Percentiles rank a stretch among this genome's conserved stretches.
phyloP scores from a whole-genome alignment of 257 asterid species.

The Marsdenia floribunda region DNA sequence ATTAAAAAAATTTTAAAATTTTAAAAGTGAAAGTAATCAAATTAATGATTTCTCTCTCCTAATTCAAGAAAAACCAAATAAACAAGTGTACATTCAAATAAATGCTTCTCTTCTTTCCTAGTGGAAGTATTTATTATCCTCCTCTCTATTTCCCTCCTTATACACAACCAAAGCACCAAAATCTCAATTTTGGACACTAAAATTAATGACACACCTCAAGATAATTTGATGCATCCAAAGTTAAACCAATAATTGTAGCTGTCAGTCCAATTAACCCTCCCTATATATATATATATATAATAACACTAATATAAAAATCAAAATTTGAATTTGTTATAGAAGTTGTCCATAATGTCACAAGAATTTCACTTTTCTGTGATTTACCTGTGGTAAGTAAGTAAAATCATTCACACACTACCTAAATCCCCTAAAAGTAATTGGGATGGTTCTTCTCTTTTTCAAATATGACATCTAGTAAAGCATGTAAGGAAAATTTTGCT shows the following conservation, averaged over 20 bases:
- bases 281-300: constrained; percentile 24
- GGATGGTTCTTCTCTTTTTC: not conserved
- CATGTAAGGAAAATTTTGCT: not conserved
- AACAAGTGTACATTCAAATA: not conserved
- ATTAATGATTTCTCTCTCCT: not conserved
- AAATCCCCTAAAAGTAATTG: not conserved
- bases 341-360: not conserved
- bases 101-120: not conserved
- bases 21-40: not conserved
- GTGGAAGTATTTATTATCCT: not conserved
- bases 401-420: constrained; percentile 51
- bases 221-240: constrained; percentile 84
- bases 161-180: not conserved
- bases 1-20: not conserved
- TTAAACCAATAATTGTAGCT: constrained; percentile 94
- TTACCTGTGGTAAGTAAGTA: constrained; percentile 79
- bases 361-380: constrained; percentile 66
- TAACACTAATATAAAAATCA: not conserved
- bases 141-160: not conserved
- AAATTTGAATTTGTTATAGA: constrained; percentile 13
- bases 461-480: not conserved
- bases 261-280: constrained; percentile 99
- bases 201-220: constrained; percentile 60
- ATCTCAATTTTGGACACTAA: not conserved
- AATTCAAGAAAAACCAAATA: not conserved